phyloP scores from a whole-genome alignment of 139 green algal species.

The Pseudopediastrum boryanum region DNA sequence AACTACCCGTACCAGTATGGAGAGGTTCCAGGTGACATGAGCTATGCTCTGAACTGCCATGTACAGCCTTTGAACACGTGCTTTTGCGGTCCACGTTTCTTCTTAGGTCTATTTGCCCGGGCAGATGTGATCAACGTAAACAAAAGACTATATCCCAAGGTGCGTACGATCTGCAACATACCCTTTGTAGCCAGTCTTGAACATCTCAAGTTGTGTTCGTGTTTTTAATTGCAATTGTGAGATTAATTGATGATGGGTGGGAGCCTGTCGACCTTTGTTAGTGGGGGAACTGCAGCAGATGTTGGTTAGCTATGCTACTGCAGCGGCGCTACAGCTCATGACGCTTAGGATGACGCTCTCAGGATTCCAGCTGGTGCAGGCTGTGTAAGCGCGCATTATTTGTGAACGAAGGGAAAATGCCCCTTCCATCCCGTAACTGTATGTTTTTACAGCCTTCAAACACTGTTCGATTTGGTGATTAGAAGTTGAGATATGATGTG shows the following conservation, averaged over 20 bases:
- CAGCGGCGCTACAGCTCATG: not conserved
- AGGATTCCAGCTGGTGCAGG: too few relatives aligned
- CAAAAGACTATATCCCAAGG: constrained; percentile 71
- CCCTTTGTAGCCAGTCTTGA: not conserved
- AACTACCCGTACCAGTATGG: not conserved
- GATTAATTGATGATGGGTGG: not conserved
- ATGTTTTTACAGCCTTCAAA: not conserved
- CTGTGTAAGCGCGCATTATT: too few relatives aligned
- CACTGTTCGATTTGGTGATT: not conserved
- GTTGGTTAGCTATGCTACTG: not conserved
- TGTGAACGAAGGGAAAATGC: too few relatives aligned
- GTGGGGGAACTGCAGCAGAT: not conserved
- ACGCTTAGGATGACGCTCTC: too few relatives aligned
- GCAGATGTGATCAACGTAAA: constrained; percentile 71
- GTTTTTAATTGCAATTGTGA: not conserved
- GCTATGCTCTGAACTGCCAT: not conserved
- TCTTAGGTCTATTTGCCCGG: constrained; percentile 63
- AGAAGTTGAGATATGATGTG: constrained; percentile 7
- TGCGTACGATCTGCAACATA: constrained; percentile 30
- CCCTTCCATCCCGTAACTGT: too few relatives aligned
- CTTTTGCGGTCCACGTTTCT: too few relatives aligned
- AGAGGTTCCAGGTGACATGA: not conserved
- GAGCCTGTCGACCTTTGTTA: not conserved
- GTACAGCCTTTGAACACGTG: not conserved
- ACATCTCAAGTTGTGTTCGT: not conserved